phyloP scores from a whole-genome alignment of 805 yeast genomes.

The Myxozyma sirexii region DNA sequence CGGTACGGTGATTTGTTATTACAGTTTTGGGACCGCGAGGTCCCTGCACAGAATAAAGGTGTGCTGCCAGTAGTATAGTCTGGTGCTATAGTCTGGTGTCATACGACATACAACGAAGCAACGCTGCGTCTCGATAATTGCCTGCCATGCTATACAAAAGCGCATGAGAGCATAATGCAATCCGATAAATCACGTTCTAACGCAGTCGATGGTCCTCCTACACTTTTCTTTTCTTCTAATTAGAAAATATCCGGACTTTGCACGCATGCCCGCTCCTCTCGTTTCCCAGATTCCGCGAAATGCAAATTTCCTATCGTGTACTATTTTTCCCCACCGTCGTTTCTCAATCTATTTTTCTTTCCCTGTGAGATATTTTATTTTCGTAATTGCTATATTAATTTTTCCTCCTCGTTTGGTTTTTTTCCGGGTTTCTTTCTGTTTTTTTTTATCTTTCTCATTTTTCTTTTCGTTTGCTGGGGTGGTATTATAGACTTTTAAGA shows the following conservation, averaged over 20 bases:
- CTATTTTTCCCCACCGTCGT: background rate
- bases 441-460: no score
- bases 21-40: slow-evolving; percentile 72
- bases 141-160: no score
- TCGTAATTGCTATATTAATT: background rate
- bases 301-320: background rate
- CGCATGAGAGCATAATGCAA: no score
- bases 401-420: background rate
- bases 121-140: no score
- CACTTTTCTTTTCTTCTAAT: no score
- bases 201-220: no score
- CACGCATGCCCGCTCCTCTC: background rate
- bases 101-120: no score
- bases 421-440: background rate
- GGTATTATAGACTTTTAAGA: no score
- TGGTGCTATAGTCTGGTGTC: no score
- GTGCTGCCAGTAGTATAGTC: background rate
- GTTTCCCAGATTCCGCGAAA: background rate
- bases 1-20: slow-evolving; percentile 83
- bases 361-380: background rate
- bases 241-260: no score
- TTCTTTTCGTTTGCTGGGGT: no score
- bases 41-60: slow-evolving; percentile 2
- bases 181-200: no score
- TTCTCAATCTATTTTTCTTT: background rate